These are phyloP conservation scores for Lachancea kluyveri DNA, from an alignment of 805 yeast genomes.

Conservation along the genomic window DNA sequence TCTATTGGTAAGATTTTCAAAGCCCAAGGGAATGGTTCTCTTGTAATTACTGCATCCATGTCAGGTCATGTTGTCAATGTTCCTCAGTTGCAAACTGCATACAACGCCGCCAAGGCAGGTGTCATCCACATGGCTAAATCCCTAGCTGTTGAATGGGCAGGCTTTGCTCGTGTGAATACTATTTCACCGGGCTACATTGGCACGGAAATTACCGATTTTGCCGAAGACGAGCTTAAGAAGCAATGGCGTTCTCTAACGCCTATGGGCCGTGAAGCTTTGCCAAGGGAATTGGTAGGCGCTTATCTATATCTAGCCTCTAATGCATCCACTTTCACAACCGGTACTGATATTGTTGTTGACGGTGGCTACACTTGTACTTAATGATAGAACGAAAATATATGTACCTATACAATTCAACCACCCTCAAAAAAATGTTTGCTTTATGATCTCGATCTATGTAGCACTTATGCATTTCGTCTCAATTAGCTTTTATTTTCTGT, in stretches of 20 bases:
- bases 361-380: conserved; percentile 45
- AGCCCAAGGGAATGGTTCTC: conserved; percentile 70
- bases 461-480: no score
- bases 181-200: conserved; percentile 83
- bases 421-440: no score
- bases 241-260: conserved; percentile 52
- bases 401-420: no score
- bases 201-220: conserved; percentile 55
- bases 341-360: conserved; percentile 69
- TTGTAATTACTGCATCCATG: conserved; percentile 83
- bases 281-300: conserved; percentile 74
- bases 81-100: conserved; percentile 82
- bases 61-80: conserved; percentile 81
- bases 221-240: conserved; percentile 38
- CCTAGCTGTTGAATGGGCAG: conserved; percentile 81
- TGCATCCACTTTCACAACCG: conserved; percentile 76
- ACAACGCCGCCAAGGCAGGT: conserved; percentile 85
- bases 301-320: conserved; percentile 74
- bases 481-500: no score
- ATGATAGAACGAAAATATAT: no score
- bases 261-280: conserved; percentile 67
- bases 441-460: no score
- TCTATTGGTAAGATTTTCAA: conserved; percentile 66
- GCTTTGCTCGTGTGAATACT: conserved; percentile 78
- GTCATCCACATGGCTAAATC: conserved; percentile 69